phyloP scores from a whole-genome alignment of 1,284 basidiomycete genomes.

The Agaricales sp. region DNA sequence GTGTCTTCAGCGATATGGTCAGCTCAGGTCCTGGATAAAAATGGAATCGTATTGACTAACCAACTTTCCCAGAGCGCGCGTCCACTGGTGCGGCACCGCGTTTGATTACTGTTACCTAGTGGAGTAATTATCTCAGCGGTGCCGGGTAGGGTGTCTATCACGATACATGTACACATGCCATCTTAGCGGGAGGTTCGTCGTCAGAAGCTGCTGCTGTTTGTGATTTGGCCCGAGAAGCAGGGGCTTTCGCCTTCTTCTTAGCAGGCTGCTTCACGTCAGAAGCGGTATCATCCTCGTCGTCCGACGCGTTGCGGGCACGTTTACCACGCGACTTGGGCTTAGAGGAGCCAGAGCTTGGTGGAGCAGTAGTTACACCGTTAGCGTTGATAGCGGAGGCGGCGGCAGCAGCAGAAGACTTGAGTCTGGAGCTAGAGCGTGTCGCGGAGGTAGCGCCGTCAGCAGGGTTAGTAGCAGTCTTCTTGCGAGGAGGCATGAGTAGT shows the following conservation, averaged over 20 bases:
- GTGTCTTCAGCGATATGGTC: no score
- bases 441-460: conserved; percentile 6
- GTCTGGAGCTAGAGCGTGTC: conserved; percentile 7
- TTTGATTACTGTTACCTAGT: conserved; percentile 44
- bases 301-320: conserved; percentile 7
- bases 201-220: not conserved
- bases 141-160: not conserved
- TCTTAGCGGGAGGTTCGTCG: conserved; percentile 22
- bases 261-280: conserved; percentile 18
- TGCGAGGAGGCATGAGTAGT: conserved; percentile 9
- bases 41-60: conserved; percentile 24
- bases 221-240: conserved; percentile 7
- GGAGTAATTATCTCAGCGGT: conserved; percentile 1
- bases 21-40: conserved; percentile 4
- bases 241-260: conserved; percentile 27
- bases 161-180: conserved; percentile 16
- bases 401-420: conserved; percentile 3
- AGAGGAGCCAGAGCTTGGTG: conserved; percentile 5
- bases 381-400: conserved; percentile 1
- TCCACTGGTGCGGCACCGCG: conserved; percentile 55
- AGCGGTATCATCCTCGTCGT: conserved; percentile 12
- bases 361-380: conserved; percentile 9
- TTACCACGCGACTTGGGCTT: conserved; percentile 11
- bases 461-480: conserved; percentile 3
- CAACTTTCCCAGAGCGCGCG: conserved; percentile 31